Conservation (phyloP, 805 yeast genomes). For the Hanseniaspora nectarophila region DNA sequence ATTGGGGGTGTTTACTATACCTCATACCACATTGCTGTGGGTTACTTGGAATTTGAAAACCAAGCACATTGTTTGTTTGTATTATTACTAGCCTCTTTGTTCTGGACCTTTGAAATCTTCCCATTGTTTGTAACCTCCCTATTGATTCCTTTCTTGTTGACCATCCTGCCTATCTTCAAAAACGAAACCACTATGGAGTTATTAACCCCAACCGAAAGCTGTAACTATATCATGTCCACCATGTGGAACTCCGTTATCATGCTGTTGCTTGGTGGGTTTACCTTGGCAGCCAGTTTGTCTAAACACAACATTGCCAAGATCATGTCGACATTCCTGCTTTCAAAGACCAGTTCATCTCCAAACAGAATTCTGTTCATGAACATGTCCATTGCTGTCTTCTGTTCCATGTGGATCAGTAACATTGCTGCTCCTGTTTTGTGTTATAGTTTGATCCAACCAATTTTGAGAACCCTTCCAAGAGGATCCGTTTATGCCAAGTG, state of each 20-base stretch:
- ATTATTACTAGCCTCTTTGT: conserved; percentile 62
- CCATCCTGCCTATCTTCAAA: conserved; percentile 55
- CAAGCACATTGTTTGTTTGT: conserved; percentile 75
- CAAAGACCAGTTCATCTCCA: conserved; percentile 80
- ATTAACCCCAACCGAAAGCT: conserved; percentile 51
- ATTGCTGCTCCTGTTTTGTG: conserved; percentile 96
- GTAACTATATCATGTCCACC: conserved; percentile 59
- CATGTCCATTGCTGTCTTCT: conserved; percentile 75
- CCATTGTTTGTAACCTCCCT: conserved; percentile 86
- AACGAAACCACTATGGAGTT: conserved; percentile 40
- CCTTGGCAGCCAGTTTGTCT: conserved; percentile 87
- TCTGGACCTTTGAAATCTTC: conserved; percentile 93
- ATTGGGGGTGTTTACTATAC: conserved; percentile 34
- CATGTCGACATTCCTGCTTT: conserved; percentile 67
- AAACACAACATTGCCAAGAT: conserved; percentile 81
- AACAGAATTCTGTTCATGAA: conserved; percentile 60
- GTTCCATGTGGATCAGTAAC: conserved; percentile 91
- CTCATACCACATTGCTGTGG: conserved; percentile 35
- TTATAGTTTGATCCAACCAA: conserved; percentile 81
- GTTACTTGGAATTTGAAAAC: conserved; percentile 46
- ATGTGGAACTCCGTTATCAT: conserved; percentile 96
- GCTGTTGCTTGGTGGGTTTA: conserved; percentile 84
- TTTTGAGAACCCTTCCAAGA: conserved; percentile 70
- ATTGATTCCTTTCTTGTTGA: conserved; percentile 69
- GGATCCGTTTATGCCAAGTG: conserved; percentile 71